phyloP scores from a whole-genome alignment of 805 yeast genomes.

The Grigorovia jiainica region DNA sequence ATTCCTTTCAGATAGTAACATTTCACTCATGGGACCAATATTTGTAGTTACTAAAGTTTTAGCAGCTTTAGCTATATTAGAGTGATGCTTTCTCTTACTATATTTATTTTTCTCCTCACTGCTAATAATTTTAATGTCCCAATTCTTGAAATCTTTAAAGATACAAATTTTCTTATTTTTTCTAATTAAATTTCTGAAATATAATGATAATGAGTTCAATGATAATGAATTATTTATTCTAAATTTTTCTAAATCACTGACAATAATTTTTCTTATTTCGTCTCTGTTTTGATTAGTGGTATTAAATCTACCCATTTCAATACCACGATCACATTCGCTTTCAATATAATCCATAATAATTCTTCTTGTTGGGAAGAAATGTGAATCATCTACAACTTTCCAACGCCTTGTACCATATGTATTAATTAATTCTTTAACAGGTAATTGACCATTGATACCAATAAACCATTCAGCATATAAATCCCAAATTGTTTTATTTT shows the following conservation, averaged over 20 bases:
- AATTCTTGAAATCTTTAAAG: constrained; percentile 23
- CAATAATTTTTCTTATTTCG: constrained; percentile 25
- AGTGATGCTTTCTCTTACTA: constrained; percentile 22
- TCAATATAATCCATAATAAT: constrained; percentile 32
- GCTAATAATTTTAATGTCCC: constrained; percentile 24
- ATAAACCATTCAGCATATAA: constrained; percentile 31
- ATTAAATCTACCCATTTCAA: constrained; percentile 24
- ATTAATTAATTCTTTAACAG: constrained; percentile 26
- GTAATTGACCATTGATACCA: constrained; percentile 27
- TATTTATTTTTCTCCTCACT: constrained; percentile 25
- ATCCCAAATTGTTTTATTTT: constrained; percentile 31
- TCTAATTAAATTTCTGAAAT: constrained; percentile 25
- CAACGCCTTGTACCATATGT: constrained; percentile 30
- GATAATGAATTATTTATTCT: constrained; percentile 27
- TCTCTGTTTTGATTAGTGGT: constrained; percentile 24
- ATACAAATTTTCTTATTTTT: constrained; percentile 25
- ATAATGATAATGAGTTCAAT: constrained; percentile 26
- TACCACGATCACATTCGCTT: constrained; percentile 27
- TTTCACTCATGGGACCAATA: background rate
- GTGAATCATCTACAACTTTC: constrained; percentile 32
- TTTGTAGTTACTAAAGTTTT: background rate
- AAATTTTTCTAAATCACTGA: constrained; percentile 29
- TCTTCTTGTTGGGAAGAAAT: constrained; percentile 31
- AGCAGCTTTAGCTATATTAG: background rate
- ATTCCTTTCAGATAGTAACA: background rate